A percentile compares a stretch with the other conserved stretches of the same genome.
Evolutionary conservation across 768 basidiomycete genomes (phyloP).

Genomic region (Cubamyces sp.): DNA sequence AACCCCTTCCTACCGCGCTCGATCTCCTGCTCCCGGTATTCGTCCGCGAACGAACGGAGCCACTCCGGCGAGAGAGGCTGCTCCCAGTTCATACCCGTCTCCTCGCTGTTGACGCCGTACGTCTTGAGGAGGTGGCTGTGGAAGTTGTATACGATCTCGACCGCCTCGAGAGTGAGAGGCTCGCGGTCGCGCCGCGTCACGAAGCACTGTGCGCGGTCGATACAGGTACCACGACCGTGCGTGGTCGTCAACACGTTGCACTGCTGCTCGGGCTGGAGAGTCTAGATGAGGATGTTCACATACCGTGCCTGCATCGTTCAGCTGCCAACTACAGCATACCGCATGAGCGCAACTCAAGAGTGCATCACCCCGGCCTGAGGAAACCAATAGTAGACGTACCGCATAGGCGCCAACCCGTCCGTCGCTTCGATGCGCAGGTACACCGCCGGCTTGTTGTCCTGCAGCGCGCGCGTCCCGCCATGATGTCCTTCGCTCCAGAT

Average conservation of each 20-base stretch:
- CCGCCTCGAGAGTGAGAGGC: slow-evolving; percentile 29
- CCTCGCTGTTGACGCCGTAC: slow-evolving; percentile 11
- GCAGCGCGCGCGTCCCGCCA: slow-evolving; percentile 4
- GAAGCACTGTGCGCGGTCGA: slow-evolving; percentile 22
- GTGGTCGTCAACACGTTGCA: no score
- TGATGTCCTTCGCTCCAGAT: slow-evolving; percentile 27
- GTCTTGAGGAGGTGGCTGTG: slow-evolving; percentile 23
- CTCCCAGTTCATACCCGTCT: slow-evolving; percentile 17
- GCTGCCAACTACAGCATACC: slow-evolving; percentile 22
- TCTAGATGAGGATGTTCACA: background rate
- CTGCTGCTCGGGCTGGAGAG: background rate
- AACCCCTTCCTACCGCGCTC: slow-evolving; percentile 18
- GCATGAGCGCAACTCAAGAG: background rate
- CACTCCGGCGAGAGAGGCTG: slow-evolving; percentile 22
- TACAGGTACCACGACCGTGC: no score
- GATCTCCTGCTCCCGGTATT: slow-evolving; percentile 27
- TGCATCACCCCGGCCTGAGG: no score
- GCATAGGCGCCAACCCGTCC: slow-evolving; percentile 25
- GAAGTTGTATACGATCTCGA: slow-evolving; percentile 29
- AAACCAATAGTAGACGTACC: slow-evolving; percentile 2
- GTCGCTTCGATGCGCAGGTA: slow-evolving; percentile 30
- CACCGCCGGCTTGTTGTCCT: slow-evolving; percentile 29
- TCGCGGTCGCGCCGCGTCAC: slow-evolving; percentile 26
- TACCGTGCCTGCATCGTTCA: slow-evolving; percentile 13
- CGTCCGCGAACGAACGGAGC: slow-evolving; percentile 25